Evolutionary conservation across 352 stramenopile species (phyloP), one percentile per base, ranked within the genome.

Genomic region (Pythium phragmitis): DNA sequence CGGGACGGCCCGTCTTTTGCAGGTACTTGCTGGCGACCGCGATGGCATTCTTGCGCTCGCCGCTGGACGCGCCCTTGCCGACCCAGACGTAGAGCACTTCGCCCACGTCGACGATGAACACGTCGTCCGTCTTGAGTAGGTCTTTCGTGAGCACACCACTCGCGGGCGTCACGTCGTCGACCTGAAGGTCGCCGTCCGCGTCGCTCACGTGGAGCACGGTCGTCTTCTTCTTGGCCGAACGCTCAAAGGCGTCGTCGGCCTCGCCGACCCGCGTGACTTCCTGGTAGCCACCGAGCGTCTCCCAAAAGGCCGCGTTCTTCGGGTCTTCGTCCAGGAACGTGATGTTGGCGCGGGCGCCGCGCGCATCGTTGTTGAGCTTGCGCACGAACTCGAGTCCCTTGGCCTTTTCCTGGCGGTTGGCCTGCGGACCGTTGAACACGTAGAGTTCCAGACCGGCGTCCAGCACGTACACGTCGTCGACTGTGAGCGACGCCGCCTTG

Each of bases 381-480:
- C 82, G 81, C 21, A 96, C 82, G 52, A 97, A 91, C 58, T 96
- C 80, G 16, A 96, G 77, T 14, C 78, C 85, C 72, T 98, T 98
- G 41, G 81, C 82, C 68, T 96, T 97, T 72, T 98, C 95, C 65
- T 96, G 74, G 51, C 78, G 79, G 72, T 94, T 97, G 23, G 82
- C 83, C 0, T 81, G 72, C 55, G 87, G 77, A 45, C 89, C 84
- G 53, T 84, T 83, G 71, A 79, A 91, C 66, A 93, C 70, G 73
- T 95, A 99, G 14, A 99, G 79, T 65, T 97, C 85, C n/a, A 92
- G 72, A 4, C 91, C 95, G 3, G 72, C 77, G 70, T 98, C 96
- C 19, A 99, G 80, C 6, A 99, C 83, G 72, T 98, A 99, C 1
- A 95, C 92, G 74, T 99, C 96, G 61, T 97, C 91, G 7, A 88